Evolutionary conservation across 169 alveolate genomes (phyloP).

Genomic region (Plasmodium falciparum): DNA sequence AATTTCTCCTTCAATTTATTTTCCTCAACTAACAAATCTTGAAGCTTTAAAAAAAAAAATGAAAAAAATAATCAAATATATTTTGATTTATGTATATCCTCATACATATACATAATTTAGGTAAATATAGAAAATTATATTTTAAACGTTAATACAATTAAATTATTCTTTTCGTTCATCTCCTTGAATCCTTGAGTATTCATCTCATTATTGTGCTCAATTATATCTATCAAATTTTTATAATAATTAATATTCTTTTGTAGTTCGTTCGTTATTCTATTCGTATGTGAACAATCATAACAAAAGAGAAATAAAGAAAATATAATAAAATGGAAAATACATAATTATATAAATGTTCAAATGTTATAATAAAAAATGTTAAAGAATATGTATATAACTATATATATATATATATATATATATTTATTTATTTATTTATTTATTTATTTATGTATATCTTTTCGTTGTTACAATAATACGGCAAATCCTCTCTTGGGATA

Average conservation of each 20-base stretch:
- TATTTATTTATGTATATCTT: slow-evolving; percentile 3
- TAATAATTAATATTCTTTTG: slow-evolving; percentile 52
- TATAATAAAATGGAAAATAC: neutral
- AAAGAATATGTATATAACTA: neutral
- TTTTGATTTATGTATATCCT: too few relatives aligned
- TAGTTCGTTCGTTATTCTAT: slow-evolving; percentile 53
- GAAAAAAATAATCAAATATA: too few relatives aligned
- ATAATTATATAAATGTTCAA: neutral
- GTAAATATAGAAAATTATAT: neutral
- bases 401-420: slow-evolving; percentile 1
- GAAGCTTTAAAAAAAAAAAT: slow-evolving; percentile 8
- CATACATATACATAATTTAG: neutral
- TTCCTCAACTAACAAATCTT: slow-evolving; percentile 38
- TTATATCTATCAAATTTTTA: slow-evolving; percentile 52
- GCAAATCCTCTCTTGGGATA: slow-evolving; percentile 69
- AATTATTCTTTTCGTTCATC: slow-evolving; percentile 1
- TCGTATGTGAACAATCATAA: neutral
- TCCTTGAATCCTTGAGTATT: slow-evolving; percentile 40
- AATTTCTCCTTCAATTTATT: slow-evolving; percentile 38
- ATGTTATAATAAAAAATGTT: too few relatives aligned
- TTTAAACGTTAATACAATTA: slow-evolving; percentile 6
- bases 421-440: too few relatives aligned
- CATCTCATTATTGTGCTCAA: slow-evolving; percentile 71
- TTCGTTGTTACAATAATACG: slow-evolving; percentile 31
- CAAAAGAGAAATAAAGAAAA: neutral